phyloP scores from a whole-genome alignment of 129 eudicot species.

The Ambrosia artemisiifolia region DNA sequence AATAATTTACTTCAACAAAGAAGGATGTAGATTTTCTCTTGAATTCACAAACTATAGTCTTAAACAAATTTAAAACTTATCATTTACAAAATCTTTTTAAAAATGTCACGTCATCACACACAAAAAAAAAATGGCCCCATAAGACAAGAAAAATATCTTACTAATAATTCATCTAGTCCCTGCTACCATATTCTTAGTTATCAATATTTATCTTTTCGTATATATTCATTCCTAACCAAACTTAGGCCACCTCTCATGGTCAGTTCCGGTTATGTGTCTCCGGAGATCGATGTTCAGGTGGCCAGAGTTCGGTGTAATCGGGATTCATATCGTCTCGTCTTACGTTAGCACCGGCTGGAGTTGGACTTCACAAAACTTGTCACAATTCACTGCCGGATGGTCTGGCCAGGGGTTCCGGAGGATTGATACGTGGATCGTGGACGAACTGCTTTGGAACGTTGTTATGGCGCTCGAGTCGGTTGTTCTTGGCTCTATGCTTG shows the following conservation, averaged over 20 bases:
- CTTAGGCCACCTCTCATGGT: slow-evolving; percentile 10
- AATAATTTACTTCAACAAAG: not conserved
- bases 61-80: not conserved
- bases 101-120: not conserved
- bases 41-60: not conserved
- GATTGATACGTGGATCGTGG: slow-evolving; percentile 50
- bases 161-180: not conserved
- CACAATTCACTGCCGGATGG: slow-evolving; percentile 32
- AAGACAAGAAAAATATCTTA: slow-evolving; percentile 5
- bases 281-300: slow-evolving; percentile 38
- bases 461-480: slow-evolving; percentile 53
- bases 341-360: slow-evolving; percentile 31
- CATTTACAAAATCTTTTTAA: not conserved
- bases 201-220: not conserved
- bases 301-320: slow-evolving; percentile 37
- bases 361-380: slow-evolving; percentile 37
- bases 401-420: slow-evolving; percentile 36
- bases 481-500: slow-evolving; percentile 54
- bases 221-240: not conserved
- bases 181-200: not conserved
- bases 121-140: not conserved
- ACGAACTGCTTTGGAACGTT: slow-evolving; percentile 59
- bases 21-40: not conserved
- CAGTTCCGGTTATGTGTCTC: slow-evolving; percentile 29
- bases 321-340: slow-evolving; percentile 29